Conservation (phyloP, 2,329 filamentous ascomycete genomes). For the Herpomyces periplanetae region DNA sequence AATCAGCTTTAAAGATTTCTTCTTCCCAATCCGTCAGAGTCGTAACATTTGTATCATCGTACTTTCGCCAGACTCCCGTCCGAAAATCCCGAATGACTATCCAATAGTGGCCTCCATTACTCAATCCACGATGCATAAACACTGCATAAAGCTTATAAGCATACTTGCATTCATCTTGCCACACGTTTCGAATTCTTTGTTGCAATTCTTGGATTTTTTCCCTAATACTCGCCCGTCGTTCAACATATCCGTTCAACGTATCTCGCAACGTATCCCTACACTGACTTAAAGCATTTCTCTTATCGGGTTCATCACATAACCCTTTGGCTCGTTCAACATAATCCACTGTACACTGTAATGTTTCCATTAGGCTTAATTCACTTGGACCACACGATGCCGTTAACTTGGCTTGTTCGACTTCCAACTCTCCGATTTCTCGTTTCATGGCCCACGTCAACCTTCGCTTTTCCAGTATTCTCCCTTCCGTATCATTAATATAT, state of each 20-base stretch:
- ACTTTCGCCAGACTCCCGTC: constrained; percentile 45
- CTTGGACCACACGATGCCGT: constrained; percentile 7
- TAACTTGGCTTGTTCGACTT: constrained; percentile 10
- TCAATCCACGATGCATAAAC: constrained; percentile 44
- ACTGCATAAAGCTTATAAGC: constrained; percentile 60
- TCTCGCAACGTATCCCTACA: too few relatives aligned
- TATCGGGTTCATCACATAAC: too few relatives aligned
- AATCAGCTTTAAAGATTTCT: constrained; percentile 26
- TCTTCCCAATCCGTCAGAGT: constrained; percentile 18
- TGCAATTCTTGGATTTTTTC: constrained; percentile 11
- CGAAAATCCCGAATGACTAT: constrained; percentile 79
- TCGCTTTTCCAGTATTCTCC: constrained; percentile 18
- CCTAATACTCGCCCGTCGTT: constrained; percentile 8
- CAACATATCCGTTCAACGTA: too few relatives aligned
- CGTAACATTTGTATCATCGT: constrained; percentile 55
- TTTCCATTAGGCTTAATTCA: constrained; percentile 2
- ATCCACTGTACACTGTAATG: too few relatives aligned
- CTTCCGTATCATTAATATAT: constrained; percentile 28
- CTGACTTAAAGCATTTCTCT: too few relatives aligned
- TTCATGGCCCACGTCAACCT: constrained; percentile 36
- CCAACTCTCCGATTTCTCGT: constrained; percentile 16
- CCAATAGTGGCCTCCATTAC: constrained; percentile 46
- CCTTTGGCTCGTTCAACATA: too few relatives aligned
- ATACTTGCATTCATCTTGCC: constrained; percentile 19
- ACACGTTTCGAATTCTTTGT: constrained; percentile 15